Conservation (phyloP, 352 stramenopile species). For the Phytophthora lateralis region DNA sequence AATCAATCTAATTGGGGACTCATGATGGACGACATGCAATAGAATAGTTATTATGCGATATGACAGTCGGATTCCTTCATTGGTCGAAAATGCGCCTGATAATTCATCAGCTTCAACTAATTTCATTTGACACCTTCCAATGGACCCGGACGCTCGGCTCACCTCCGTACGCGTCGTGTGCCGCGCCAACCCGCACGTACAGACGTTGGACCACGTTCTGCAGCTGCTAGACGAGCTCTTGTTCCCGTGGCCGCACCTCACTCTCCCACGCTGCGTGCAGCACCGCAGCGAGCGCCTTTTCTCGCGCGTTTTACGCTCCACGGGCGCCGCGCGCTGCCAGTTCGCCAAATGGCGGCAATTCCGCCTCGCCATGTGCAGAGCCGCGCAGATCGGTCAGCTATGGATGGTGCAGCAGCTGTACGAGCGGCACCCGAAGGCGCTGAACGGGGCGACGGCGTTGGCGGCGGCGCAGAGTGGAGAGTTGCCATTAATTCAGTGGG, state of each 20-base stretch:
- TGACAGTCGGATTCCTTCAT: not conserved
- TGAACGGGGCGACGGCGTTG: slow-evolving; percentile 10
- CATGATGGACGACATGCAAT: slow-evolving; percentile 3
- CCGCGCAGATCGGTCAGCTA: slow-evolving; percentile 6
- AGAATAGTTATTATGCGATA: not conserved
- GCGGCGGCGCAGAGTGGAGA: not conserved
- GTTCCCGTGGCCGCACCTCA: slow-evolving; percentile 5
- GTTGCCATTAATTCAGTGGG: slow-evolving; percentile 4
- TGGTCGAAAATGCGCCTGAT: slow-evolving; percentile 3
- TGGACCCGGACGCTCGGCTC: not conserved
- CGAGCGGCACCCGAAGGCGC: slow-evolving; percentile 3
- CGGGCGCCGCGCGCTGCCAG: slow-evolving; percentile 1
- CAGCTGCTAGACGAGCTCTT: slow-evolving; percentile 12
- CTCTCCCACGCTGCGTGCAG: slow-evolving; percentile 4
- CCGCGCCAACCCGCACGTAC: not conserved
- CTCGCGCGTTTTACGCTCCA: not conserved
- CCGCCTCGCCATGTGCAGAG: slow-evolving; percentile 13
- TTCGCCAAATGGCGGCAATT: slow-evolving; percentile 17
- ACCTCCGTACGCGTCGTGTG: slow-evolving; percentile 20
- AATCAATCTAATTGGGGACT: slow-evolving; percentile 19
- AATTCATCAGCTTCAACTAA: not conserved
- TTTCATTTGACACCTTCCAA: not conserved
- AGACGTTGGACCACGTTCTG: slow-evolving; percentile 3
- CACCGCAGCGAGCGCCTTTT: slow-evolving; percentile 11
- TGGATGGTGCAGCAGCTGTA: slow-evolving; percentile 19